Percentiles rank a stretch among this genome's conserved stretches.
Conservation (phyloP, 129 eudicot genomes). For the Sambucus nigra region DNA sequence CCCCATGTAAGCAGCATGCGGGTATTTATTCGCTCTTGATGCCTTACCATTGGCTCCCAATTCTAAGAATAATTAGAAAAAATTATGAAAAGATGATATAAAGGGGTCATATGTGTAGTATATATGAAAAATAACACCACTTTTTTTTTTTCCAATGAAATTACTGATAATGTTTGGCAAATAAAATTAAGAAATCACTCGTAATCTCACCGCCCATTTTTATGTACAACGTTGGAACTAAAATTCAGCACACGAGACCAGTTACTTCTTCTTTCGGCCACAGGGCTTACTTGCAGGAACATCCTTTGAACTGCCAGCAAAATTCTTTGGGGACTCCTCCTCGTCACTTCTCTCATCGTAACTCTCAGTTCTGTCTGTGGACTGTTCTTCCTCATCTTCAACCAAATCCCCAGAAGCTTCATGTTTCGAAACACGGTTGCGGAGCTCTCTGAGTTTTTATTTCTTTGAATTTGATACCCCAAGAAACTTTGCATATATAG, state of each 20-base stretch:
- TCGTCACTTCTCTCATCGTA: constrained; percentile 40
- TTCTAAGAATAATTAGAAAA: no score
- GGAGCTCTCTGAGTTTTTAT: constrained; percentile 69
- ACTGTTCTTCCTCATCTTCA: constrained; percentile 51
- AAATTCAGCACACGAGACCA: not conserved
- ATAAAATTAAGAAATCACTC: no score
- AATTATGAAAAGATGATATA: no score
- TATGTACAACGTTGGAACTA: not conserved
- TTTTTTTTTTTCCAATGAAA: no score
- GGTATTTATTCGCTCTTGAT: no score
- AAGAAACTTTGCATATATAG: constrained; percentile 76
- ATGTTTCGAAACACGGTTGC: constrained; percentile 43
- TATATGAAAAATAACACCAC: no score
- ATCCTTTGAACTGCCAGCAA: constrained; percentile 36
- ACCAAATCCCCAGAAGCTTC: constrained; percentile 24
- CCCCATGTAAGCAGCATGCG: no score
- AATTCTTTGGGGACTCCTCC: constrained; percentile 25
- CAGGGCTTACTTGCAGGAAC: constrained; percentile 28
- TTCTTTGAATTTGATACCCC: constrained; percentile 67
- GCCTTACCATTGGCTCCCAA: no score
- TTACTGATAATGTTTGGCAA: no score
- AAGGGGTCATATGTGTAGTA: no score
- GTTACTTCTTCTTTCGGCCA: constrained; percentile 54
- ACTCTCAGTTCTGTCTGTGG: constrained; percentile 64
- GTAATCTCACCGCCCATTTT: not conserved